phyloP scores from a whole-genome alignment of 441 rosid species.

The Erodium trifolium region DNA sequence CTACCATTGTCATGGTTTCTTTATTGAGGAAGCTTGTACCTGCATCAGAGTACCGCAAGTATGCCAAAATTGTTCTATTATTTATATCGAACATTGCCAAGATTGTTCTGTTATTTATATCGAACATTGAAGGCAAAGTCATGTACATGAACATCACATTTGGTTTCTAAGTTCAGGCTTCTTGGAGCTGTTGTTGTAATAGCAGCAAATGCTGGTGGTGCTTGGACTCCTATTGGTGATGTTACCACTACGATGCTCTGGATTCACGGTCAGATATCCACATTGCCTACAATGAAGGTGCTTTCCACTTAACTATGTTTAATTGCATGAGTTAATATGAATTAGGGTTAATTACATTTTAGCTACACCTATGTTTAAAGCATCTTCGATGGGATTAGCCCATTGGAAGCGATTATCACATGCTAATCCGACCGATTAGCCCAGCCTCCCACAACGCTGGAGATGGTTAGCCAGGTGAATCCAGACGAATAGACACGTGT shows the following conservation, averaged over 20 bases:
- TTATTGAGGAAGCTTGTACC: slow-evolving; percentile 77
- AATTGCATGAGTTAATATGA: too few relatives aligned
- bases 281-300: slow-evolving; percentile 74
- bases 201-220: slow-evolving; percentile 96
- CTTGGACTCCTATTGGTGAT: slow-evolving; percentile 99
- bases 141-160: background rate
- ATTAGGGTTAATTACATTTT: too few relatives aligned
- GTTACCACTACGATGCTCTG: slow-evolving; percentile 96
- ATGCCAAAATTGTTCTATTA: slow-evolving; percentile 23
- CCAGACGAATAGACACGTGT: too few relatives aligned
- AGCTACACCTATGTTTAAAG: too few relatives aligned
- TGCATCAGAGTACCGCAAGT: slow-evolving; percentile 88
- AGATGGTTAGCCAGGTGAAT: too few relatives aligned
- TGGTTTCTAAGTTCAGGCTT: slow-evolving; percentile 40
- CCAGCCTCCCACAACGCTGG: too few relatives aligned
- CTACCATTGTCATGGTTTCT: slow-evolving; percentile 95
- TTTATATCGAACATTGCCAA: background rate
- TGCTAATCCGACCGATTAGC: too few relatives aligned
- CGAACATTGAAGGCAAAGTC: background rate
- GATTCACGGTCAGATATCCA: slow-evolving; percentile 89
- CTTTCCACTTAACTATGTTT: background rate
- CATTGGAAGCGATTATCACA: too few relatives aligned
- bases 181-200: slow-evolving; percentile 90
- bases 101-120: background rate
- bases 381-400: too few relatives aligned